These are phyloP conservation scores for Penicillium hesseltinei DNA, from an alignment of 2,329 filamentous ascomycete species.

Conservation along the genomic window DNA sequence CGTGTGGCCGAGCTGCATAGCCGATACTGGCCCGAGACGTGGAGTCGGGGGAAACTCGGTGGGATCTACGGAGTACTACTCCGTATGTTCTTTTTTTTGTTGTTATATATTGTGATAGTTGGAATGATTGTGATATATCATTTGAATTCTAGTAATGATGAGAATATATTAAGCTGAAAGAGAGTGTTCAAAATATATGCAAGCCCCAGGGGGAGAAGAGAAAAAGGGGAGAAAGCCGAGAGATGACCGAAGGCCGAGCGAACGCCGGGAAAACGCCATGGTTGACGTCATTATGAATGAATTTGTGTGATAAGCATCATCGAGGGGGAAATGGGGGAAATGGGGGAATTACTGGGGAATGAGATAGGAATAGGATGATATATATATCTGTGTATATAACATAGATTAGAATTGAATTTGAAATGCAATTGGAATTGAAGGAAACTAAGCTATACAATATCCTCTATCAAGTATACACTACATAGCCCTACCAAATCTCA, in stretches of 20 bases:
- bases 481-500: background rate
- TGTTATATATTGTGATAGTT: background rate
- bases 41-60: constrained; percentile 9
- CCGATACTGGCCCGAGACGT: constrained; percentile 37
- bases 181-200: background rate
- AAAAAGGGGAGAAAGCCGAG: background rate
- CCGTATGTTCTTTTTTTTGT: background rate
- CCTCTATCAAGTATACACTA: background rate
- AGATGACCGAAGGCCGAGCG: background rate
- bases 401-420: background rate
- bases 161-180: background rate
- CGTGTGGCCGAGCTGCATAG: constrained; percentile 36
- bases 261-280: background rate
- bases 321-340: background rate
- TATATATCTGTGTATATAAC: background rate
- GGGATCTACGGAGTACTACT: background rate
- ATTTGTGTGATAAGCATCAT: background rate
- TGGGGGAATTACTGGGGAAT: background rate
- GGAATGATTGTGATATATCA: background rate
- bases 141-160: background rate
- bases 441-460: background rate
- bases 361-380: background rate
- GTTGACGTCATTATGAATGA: background rate
- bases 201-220: no score
- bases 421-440: background rate